Percentiles rank a stretch among this genome's conserved stretches.
phyloP scores from a whole-genome alignment of 495 filamentous ascomycete species.

The Lophiotrema nucula region DNA sequence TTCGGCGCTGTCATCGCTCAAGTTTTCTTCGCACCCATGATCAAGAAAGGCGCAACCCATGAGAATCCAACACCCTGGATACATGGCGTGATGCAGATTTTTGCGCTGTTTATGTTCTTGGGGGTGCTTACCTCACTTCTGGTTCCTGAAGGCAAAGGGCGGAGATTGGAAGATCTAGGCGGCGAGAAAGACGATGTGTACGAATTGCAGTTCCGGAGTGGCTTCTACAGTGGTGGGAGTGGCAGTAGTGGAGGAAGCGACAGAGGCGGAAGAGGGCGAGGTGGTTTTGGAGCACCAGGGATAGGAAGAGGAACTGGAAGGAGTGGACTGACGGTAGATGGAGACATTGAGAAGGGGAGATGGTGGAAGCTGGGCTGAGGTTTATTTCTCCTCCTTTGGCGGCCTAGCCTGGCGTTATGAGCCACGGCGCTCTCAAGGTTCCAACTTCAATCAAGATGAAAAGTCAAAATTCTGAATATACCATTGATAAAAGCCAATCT shows the following conservation, averaged over 20 bases:
- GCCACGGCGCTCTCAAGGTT: no score
- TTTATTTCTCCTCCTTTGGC: no score
- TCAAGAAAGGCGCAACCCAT: slow-evolving; percentile 25
- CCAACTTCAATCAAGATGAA: no score
- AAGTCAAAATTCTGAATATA: no score
- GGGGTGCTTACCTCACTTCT: slow-evolving; percentile 27
- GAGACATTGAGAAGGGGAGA: neutral
- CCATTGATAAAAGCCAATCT: no score
- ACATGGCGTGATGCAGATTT: slow-evolving; percentile 34
- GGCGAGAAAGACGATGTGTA: slow-evolving; percentile 28
- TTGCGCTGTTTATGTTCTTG: slow-evolving; percentile 32
- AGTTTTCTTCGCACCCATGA: slow-evolving; percentile 45
- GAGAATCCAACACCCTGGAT: slow-evolving; percentile 30
- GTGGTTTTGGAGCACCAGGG: neutral
- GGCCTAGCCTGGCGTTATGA: no score
- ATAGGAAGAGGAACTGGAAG: neutral
- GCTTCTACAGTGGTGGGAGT: slow-evolving; percentile 15
- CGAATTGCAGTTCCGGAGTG: slow-evolving; percentile 29
- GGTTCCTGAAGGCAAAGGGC: slow-evolving; percentile 25
- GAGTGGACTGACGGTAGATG: neutral
- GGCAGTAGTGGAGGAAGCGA: neutral
- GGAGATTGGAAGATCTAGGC: slow-evolving; percentile 20
- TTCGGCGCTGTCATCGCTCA: slow-evolving; percentile 59
- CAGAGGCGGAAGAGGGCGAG: neutral
- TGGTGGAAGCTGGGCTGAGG: slow-evolving; percentile 17